Evolutionary conservation across 805 yeast genomes (phyloP).

Genomic region (Myxozyma neotropica): DNA sequence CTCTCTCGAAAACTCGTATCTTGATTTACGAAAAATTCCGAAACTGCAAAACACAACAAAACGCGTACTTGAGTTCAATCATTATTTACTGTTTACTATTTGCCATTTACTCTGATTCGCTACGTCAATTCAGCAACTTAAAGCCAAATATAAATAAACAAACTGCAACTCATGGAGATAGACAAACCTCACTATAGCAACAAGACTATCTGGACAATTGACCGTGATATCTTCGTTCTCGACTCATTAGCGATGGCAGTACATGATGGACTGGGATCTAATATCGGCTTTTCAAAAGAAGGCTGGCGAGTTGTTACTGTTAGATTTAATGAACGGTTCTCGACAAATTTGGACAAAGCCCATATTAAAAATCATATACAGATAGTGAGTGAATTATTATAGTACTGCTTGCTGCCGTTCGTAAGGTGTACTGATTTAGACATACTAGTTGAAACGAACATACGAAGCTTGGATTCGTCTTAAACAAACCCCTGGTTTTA

Average conservation of each 20-base stretch:
- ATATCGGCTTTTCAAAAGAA: slow-evolving; percentile 25
- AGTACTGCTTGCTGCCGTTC: not conserved
- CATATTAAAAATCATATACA: slow-evolving; percentile 30
- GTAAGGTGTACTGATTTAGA: not conserved
- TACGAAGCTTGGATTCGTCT: slow-evolving; percentile 27
- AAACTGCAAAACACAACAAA: no score
- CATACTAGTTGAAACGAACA: slow-evolving; percentile 19
- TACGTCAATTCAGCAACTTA: not conserved
- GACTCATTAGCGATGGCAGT: slow-evolving; percentile 8
- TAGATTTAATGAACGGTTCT: slow-evolving; percentile 18
- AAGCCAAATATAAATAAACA: not conserved
- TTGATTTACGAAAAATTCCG: no score
- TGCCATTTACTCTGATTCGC: no score
- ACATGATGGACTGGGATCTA: slow-evolving; percentile 11
- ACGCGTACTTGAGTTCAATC: no score
- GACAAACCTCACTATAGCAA: slow-evolving; percentile 23
- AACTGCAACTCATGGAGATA: not conserved
- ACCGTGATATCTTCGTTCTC: slow-evolving; percentile 19
- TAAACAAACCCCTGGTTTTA: slow-evolving; percentile 6
- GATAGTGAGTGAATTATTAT: slow-evolving; percentile 13
- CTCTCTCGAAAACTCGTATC: no score
- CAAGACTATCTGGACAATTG: slow-evolving; percentile 27
- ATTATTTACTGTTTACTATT: no score
- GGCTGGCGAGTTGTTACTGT: slow-evolving; percentile 26
- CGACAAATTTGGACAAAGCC: slow-evolving; percentile 22